Evolutionary conservation across 1,139 yeast species (phyloP).

Genomic region (Pichia sp.): DNA sequence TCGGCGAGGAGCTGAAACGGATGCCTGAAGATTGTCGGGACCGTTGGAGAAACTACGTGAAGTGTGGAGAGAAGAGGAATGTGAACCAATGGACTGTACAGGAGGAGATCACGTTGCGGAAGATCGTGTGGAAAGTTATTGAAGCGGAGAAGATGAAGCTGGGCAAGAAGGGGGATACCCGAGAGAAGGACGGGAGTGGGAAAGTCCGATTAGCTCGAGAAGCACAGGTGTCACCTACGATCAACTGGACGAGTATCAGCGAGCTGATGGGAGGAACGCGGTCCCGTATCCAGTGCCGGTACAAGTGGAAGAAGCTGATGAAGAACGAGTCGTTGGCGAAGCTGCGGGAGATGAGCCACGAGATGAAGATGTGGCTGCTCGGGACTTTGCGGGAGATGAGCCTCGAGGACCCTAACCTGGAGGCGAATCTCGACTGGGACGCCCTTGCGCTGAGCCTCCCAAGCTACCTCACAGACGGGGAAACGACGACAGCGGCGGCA

Average conservation of each 20-base stretch:
- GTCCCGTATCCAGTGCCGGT: constrained; percentile 90
- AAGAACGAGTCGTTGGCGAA: constrained; percentile 57
- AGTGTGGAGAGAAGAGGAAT: constrained; percentile 77
- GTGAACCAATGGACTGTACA: constrained; percentile 75
- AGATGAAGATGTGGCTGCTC: constrained; percentile 59
- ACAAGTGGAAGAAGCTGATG: constrained; percentile 84
- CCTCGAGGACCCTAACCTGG: constrained; percentile 7
- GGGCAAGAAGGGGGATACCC: neutral
- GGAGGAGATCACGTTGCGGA: constrained; percentile 64
- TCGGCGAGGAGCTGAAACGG: constrained; percentile 75
- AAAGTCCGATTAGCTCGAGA: constrained; percentile 3
- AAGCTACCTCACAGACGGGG: too few relatives aligned
- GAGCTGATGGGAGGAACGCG: constrained; percentile 87
- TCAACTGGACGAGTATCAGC: constrained; percentile 90
- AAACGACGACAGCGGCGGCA: too few relatives aligned
- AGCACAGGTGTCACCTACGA: constrained; percentile 33
- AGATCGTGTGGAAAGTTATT: constrained; percentile 49
- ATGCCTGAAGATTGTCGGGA: constrained; percentile 99
- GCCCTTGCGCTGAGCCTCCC: constrained; percentile 47
- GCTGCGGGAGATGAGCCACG: constrained; percentile 47
- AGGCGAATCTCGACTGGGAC: constrained; percentile 61
- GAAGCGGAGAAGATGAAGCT: constrained; percentile 26
- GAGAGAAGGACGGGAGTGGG: neutral
- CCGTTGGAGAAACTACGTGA: constrained; percentile 92
- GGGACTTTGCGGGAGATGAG: constrained; percentile 42